Conservation (phyloP, 345 rosid genomes). For the Schrenkiella parvula region DNA sequence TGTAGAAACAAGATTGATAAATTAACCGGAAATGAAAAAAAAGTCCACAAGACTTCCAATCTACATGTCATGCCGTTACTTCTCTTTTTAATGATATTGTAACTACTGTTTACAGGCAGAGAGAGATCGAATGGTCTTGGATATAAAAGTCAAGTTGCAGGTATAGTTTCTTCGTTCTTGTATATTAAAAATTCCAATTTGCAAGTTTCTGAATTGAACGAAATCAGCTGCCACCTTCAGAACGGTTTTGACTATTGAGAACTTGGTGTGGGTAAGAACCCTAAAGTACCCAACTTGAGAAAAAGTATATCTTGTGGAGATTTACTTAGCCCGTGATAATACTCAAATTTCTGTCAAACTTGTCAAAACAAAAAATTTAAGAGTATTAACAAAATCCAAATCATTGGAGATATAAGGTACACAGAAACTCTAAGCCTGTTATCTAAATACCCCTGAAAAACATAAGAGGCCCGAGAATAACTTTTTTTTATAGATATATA, state of each 20-base stretch:
- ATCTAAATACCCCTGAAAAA: not conserved
- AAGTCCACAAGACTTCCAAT: not conserved
- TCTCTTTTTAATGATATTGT: slow-evolving; percentile 15
- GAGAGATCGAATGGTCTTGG: slow-evolving; percentile 97
- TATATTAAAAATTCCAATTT: slow-evolving; percentile 9
- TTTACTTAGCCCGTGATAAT: not conserved
- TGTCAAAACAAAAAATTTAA: not conserved
- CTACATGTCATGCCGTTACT: not conserved
- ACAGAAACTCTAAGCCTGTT: not conserved
- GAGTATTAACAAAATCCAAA: not conserved
- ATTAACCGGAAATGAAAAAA: not conserved
- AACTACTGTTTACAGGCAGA: slow-evolving; percentile 57
- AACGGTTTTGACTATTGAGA: not conserved
- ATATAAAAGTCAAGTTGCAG: slow-evolving; percentile 97
- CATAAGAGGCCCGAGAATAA: not conserved
- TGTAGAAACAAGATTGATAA: not conserved
- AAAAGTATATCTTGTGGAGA: not conserved
- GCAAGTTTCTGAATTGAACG: slow-evolving; percentile 1
- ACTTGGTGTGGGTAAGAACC: slow-evolving; percentile 10
- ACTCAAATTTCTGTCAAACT: slow-evolving; percentile 10
- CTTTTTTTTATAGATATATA: not conserved
- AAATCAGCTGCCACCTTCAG: not conserved
- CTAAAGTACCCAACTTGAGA: not conserved
- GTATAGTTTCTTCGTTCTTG: slow-evolving; percentile 33
- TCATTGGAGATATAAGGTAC: not conserved